Conservation (phyloP, 768 basidiomycete species). For the Naganishia vaughanmartiniae region DNA sequence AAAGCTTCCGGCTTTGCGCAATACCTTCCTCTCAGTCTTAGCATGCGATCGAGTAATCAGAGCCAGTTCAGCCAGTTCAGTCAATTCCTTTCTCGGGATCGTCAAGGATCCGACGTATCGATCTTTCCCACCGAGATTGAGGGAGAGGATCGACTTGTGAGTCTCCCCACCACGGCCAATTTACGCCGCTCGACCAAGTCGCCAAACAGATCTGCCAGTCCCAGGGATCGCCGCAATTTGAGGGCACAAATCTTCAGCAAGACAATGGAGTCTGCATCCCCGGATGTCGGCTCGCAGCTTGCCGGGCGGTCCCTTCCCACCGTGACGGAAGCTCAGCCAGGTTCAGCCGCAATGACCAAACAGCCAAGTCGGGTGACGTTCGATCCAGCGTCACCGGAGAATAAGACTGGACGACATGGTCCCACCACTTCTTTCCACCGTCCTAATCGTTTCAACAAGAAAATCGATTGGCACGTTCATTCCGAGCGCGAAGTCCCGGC, state of each 20-base stretch:
- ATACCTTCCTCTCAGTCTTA: conserved; percentile 22
- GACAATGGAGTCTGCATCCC: conserved; percentile 4
- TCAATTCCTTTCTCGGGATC: conserved; percentile 17
- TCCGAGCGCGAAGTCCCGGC: not conserved
- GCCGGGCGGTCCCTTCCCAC: not conserved
- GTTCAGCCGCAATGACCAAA: conserved; percentile 7
- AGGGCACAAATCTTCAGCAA: conserved; percentile 24
- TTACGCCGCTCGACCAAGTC: conserved; percentile 9
- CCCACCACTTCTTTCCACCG: not conserved
- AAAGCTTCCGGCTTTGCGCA: conserved; percentile 24
- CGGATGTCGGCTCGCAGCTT: conserved; percentile 4
- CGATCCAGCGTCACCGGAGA: not conserved
- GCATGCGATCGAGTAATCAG: conserved; percentile 25
- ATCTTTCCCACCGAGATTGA: conserved; percentile 13
- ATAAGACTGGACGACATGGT: not conserved
- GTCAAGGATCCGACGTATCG: conserved; percentile 9
- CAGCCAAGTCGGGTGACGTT: conserved; percentile 10
- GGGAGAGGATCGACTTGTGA: conserved; percentile 12
- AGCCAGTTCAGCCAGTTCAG: conserved; percentile 20
- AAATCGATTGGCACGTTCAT: conserved; percentile 8
- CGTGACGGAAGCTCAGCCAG: not conserved
- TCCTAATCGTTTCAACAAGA: not conserved
- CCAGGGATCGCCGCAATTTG: conserved; percentile 25
- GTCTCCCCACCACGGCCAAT: conserved; percentile 10
- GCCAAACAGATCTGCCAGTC: conserved; percentile 29